phyloP scores from a whole-genome alignment of 1,139 yeast species.

The Pichia sp. region DNA sequence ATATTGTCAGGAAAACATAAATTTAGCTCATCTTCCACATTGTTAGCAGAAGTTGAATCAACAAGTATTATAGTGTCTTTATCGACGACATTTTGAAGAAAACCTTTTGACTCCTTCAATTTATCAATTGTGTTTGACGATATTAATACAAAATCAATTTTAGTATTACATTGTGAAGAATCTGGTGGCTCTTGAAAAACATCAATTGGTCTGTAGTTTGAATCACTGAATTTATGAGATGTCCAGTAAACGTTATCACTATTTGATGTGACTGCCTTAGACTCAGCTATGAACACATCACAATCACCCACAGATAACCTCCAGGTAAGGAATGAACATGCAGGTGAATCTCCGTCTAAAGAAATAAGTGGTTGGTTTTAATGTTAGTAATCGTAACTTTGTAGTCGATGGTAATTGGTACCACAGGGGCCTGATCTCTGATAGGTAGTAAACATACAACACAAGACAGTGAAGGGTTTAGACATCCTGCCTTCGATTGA shows the following conservation, averaged over 20 bases:
- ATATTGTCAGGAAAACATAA: constrained; percentile 14
- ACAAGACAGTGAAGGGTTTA: constrained; percentile 7
- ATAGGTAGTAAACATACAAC: constrained; percentile 6
- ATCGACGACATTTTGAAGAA: constrained; percentile 11
- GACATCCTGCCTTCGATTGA: constrained; percentile 7
- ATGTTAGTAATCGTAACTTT: constrained; percentile 1
- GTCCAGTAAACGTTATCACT: constrained; percentile 14
- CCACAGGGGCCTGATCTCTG: no score
- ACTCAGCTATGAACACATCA: constrained; percentile 3
- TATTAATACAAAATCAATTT: constrained; percentile 23
- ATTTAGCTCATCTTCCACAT: constrained; percentile 21
- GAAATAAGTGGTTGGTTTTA: neutral
- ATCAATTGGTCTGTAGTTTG: constrained; percentile 8
- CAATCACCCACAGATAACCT: constrained; percentile 18
- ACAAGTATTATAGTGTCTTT: constrained; percentile 25
- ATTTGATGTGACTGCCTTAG: neutral
- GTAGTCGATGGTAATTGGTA: no score
- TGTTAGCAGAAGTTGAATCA: constrained; percentile 25
- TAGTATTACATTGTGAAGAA: neutral
- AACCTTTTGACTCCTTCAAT: constrained; percentile 11
- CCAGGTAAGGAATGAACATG: constrained; percentile 24
- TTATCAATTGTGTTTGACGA: constrained; percentile 16
- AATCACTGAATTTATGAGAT: constrained; percentile 11
- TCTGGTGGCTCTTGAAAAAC: constrained; percentile 6
- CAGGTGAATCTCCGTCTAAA: constrained; percentile 25